Evolutionary conservation across 805 yeast species (phyloP).

Genomic region (Myxozyma geophila): DNA sequence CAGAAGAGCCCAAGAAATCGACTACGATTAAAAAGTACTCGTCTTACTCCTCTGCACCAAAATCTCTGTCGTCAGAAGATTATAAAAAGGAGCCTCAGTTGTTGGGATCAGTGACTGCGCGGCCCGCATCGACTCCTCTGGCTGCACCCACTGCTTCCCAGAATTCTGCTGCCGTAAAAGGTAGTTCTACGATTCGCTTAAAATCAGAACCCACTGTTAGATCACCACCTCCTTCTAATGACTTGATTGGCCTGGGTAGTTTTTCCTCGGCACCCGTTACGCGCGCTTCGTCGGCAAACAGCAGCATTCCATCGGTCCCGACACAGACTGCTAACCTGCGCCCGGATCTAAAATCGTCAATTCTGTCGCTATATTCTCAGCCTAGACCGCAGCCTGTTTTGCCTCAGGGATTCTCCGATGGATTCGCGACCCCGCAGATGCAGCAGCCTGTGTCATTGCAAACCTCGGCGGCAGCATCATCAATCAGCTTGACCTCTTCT

Average conservation of each 20-base stretch:
- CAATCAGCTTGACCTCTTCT: neutral
- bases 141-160: neutral
- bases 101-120: conserved; percentile 30
- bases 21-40: conserved; percentile 24
- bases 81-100: conserved; percentile 22
- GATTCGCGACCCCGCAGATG: conserved; percentile 17
- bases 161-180: conserved; percentile 24
- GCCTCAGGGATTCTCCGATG: conserved; percentile 24
- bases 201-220: conserved; percentile 22
- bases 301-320: conserved; percentile 26
- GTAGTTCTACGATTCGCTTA: conserved; percentile 33
- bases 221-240: conserved; percentile 18
- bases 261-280: conserved; percentile 35
- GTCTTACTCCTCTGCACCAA: conserved; percentile 19
- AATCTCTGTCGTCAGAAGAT: conserved; percentile 28
- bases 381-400: conserved; percentile 51
- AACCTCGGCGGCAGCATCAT: conserved; percentile 4
- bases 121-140: conserved; percentile 32
- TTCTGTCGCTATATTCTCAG: conserved; percentile 78
- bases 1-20: conserved; percentile 11
- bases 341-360: conserved; percentile 90
- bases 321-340: conserved; percentile 48
- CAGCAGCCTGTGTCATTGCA: conserved; percentile 18
- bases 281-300: conserved; percentile 31
- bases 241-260: conserved; percentile 20